Evolutionary conservation across 495 filamentous ascomycete species (phyloP).

Genomic region (Penicillium waksmanii): DNA sequence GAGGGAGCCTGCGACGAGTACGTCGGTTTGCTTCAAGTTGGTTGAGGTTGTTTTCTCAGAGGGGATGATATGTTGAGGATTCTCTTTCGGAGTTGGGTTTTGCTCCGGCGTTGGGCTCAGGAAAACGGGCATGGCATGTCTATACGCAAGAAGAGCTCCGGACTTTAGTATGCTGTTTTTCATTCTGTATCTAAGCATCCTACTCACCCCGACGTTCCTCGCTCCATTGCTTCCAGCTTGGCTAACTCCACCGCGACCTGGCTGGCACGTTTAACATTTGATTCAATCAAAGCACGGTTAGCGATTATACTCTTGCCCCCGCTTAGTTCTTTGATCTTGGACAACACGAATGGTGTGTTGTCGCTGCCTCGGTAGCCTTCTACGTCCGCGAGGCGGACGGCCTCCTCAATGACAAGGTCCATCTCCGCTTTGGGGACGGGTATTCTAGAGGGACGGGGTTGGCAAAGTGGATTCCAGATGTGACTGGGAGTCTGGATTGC

Average conservation of each 20-base stretch:
- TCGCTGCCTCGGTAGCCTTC: constrained; percentile 72
- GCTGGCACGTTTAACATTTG: constrained; percentile 79
- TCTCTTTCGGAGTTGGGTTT: constrained; percentile 13
- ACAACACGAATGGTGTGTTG: constrained; percentile 88
- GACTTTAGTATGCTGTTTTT: constrained; percentile 38
- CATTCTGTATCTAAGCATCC: constrained; percentile 25
- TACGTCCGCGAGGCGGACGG: constrained; percentile 70
- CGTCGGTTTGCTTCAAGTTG: constrained; percentile 54
- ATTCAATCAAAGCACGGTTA: constrained; percentile 76
- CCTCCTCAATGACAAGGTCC: constrained; percentile 70
- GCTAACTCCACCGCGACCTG: constrained; percentile 77
- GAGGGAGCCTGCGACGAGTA: constrained; percentile 88
- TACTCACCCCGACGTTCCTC: constrained; percentile 44
- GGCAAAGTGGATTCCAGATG: constrained; percentile 79
- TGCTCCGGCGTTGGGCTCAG: constrained; percentile 30
- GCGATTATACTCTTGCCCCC: constrained; percentile 69
- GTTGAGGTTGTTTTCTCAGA: constrained; percentile 13
- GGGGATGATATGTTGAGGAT: constrained; percentile 10
- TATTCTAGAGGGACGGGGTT: constrained; percentile 79
- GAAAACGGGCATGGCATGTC: constrained; percentile 46
- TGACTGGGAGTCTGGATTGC: constrained; percentile 63
- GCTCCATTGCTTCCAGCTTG: constrained; percentile 55
- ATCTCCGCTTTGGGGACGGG: constrained; percentile 74
- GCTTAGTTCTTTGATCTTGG: constrained; percentile 79
- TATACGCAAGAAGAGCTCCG: constrained; percentile 34